Conservation (phyloP, 768 basidiomycete genomes). For the Psilocybe sp. region DNA sequence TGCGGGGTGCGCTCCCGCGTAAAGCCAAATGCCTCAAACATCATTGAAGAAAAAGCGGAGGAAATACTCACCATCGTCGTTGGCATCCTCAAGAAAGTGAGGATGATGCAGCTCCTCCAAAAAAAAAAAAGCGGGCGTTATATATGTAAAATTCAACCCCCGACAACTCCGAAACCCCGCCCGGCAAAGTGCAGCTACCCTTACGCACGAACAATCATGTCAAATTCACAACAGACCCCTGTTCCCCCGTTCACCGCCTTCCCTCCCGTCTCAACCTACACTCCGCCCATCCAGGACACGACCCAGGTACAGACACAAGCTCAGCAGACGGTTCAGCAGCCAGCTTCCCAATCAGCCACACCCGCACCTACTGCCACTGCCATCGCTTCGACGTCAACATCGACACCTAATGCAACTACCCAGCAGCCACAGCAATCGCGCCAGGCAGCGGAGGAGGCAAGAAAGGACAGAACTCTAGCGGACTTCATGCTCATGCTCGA, state of each 20-base stretch:
- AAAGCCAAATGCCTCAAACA: slow-evolving; percentile 97
- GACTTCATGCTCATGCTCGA: slow-evolving; percentile 96
- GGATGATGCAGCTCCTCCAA: background rate
- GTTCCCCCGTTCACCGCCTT: slow-evolving; percentile 22
- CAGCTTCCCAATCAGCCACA: too few relatives aligned
- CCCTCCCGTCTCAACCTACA: slow-evolving; percentile 25
- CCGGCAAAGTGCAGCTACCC: slow-evolving; percentile 4
- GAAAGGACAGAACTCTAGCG: slow-evolving; percentile 86
- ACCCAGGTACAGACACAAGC: slow-evolving; percentile 19
- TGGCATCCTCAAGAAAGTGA: slow-evolving; percentile 5
- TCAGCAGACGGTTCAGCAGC: background rate
- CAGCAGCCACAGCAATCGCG: slow-evolving; percentile 41
- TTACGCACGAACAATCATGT: slow-evolving; percentile 24
- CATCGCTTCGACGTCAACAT: slow-evolving; percentile 28
- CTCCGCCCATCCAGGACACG: slow-evolving; percentile 15
- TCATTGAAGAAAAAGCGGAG: slow-evolving; percentile 38
- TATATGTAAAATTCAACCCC: slow-evolving; percentile 25
- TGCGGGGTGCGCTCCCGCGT: slow-evolving; percentile 63
- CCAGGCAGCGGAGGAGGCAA: slow-evolving; percentile 74
- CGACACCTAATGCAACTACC: slow-evolving; percentile 13
- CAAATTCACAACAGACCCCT: slow-evolving; percentile 29
- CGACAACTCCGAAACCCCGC: slow-evolving; percentile 25
- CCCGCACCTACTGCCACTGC: slow-evolving; percentile 10
- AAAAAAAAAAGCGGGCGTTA: slow-evolving; percentile 4
- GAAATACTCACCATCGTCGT: slow-evolving; percentile 24